Percentiles rank a stretch among this genome's conserved stretches.
phyloP scores from a whole-genome alignment of 1,284 basidiomycete genomes.

The Ceratobasidium theobromae region DNA sequence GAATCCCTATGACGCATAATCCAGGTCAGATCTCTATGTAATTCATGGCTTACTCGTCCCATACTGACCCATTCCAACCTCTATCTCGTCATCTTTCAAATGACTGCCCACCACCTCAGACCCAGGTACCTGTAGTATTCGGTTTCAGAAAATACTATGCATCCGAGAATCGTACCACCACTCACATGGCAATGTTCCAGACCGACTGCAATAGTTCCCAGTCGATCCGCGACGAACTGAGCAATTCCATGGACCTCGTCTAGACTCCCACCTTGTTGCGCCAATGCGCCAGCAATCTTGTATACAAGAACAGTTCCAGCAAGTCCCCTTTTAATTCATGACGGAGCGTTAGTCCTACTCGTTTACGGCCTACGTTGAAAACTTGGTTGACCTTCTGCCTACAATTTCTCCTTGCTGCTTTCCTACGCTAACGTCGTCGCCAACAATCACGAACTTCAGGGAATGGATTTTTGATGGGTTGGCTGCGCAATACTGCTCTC shows the following conservation, averaged over 20 bases:
- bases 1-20: constrained; percentile 63
- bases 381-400: constrained; percentile 64
- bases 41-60: no score
- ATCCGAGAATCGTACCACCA: neutral
- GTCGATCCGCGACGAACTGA: constrained; percentile 62
- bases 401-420: constrained; percentile 76
- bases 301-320: constrained; percentile 90
- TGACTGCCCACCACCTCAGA: constrained; percentile 64
- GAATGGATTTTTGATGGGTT: constrained; percentile 66
- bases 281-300: constrained; percentile 86
- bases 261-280: constrained; percentile 69
- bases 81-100: constrained; percentile 67
- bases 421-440: constrained; percentile 89
- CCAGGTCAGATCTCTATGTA: constrained; percentile 17
- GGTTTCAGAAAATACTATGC: constrained; percentile 5
- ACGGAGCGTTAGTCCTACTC: neutral
- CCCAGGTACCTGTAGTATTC: constrained; percentile 65
- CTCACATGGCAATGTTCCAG: constrained; percentile 86
- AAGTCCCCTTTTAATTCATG: constrained; percentile 61
- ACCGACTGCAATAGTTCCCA: constrained; percentile 87
- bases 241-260: constrained; percentile 73
- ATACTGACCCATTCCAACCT: constrained; percentile 65
- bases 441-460: constrained; percentile 82
- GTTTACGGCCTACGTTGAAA: neutral
- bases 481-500: constrained; percentile 74